Evolutionary conservation across 768 basidiomycete species (phyloP), one percentile per base, ranked within the genome.

Genomic region (Hydnum rufescens): DNA sequence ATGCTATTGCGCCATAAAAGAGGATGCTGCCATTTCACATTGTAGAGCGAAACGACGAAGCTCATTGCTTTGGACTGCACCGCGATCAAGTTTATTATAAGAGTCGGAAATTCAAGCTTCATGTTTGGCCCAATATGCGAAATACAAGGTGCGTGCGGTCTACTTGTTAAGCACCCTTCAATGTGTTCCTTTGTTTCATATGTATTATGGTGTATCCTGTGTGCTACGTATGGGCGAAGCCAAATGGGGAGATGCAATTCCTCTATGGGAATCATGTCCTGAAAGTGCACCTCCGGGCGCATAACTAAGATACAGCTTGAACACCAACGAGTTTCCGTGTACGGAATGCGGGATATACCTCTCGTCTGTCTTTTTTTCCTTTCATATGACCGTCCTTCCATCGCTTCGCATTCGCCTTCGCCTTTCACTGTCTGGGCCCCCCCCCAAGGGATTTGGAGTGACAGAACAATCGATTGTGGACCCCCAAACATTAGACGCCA

Each of bases 211-310:
- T 8, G 8, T 8, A 19, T 19, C 34, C 34, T 19, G 22, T 50
- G 8, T 55, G 30, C 3, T 55, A 96, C 93, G 76, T 97, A 18
- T 99, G 95, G 95, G 89, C 97, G 64, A 99, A 99, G 66, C 81
- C 92, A 25, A 93, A 97, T 58, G 95, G 95, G 61, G 95, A 99
- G 68, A 93, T 99, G 82, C 95, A 95, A 1, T 99, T 93, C 73
- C 69, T 99, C 32, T 99, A 99, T 62, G 95, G 95, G 53, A 99
- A 99, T 63, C 90, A 99, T 68, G 81, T 97, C 54, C 76, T 96
- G 57, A 99, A 97, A 67, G 95, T 93, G 5, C 95, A 99, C 66
- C 71, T 99, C n/a, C n/a, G 95, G 95, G 18, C 76, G 93, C 55
- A 96, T 97, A 64, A 96, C 95, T 46, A 95, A 99, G 64, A 95